Conservation (phyloP, 2,329 filamentous ascomycete genomes). For the Magnaporthiopsis poae region DNA sequence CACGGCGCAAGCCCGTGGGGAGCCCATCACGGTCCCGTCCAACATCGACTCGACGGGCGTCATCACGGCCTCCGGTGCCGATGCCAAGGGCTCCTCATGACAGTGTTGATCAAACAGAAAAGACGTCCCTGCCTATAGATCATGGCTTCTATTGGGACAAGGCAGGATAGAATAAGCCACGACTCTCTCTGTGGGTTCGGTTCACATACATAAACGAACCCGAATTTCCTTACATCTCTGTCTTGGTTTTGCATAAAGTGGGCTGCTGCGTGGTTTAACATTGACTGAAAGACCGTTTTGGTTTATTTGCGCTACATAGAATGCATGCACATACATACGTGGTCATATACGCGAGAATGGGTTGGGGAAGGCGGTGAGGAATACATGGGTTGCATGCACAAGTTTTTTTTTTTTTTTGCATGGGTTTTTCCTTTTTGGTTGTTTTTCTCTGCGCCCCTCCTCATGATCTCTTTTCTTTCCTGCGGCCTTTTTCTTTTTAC, state of each 20-base stretch:
- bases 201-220: not conserved
- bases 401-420: not conserved
- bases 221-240: not conserved
- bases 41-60: constrained; percentile 20
- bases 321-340: not conserved
- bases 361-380: not conserved
- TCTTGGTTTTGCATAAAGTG: constrained; percentile 2
- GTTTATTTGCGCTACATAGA: not conserved
- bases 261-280: no score
- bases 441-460: not conserved
- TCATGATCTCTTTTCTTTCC: not conserved
- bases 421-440: not conserved
- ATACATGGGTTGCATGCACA: not conserved
- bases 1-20: constrained; percentile 40
- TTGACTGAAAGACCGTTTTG: not conserved
- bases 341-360: not conserved
- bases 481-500: no score
- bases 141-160: not conserved
- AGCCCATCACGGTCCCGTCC: constrained; percentile 20
- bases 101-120: not conserved
- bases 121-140: not conserved
- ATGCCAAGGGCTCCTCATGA: constrained; percentile 11
- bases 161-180: not conserved
- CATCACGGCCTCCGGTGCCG: constrained; percentile 22
- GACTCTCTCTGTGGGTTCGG: not conserved